These are phyloP conservation scores for Rhodotorula sp. DNA, from an alignment of 1,284 basidiomycete species.

Conservation along the genomic window DNA sequence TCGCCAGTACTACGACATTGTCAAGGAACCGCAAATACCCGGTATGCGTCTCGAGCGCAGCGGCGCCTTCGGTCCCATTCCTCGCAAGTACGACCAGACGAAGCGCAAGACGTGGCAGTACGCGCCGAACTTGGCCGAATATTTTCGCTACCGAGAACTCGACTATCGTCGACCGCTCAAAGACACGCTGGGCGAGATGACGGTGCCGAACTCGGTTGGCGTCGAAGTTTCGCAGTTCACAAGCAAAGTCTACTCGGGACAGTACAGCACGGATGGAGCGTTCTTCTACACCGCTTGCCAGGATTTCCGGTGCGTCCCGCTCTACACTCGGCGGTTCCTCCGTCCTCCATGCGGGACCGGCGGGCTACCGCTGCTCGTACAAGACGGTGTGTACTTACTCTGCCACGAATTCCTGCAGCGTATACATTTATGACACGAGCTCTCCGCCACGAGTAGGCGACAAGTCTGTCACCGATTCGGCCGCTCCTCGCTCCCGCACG, in stretches of 20 bases:
- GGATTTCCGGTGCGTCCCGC: slow-evolving; percentile 59
- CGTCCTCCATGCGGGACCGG: not conserved
- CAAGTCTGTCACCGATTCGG: slow-evolving; percentile 36
- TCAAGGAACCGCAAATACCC: slow-evolving; percentile 63
- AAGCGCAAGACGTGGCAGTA: slow-evolving; percentile 18
- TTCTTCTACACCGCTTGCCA: slow-evolving; percentile 42
- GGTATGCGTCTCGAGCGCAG: slow-evolving; percentile 69
- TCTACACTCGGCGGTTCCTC: slow-evolving; percentile 44
- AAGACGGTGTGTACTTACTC: slow-evolving; percentile 40
- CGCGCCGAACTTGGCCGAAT: slow-evolving; percentile 21
- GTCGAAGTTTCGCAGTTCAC: slow-evolving; percentile 79
- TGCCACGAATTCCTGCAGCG: slow-evolving; percentile 21
- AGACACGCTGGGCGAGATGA: slow-evolving; percentile 46
- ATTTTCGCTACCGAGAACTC: slow-evolving; percentile 28
- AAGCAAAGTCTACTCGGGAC: slow-evolving; percentile 84
- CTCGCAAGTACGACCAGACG: slow-evolving; percentile 10
- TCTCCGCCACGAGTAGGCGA: slow-evolving; percentile 51
- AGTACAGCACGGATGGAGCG: slow-evolving; percentile 63
- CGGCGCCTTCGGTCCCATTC: slow-evolving; percentile 76
- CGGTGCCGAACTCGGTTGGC: slow-evolving; percentile 82
- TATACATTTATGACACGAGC: slow-evolving; percentile 72
- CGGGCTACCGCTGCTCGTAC: not conserved
- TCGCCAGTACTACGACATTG: slow-evolving; percentile 35
- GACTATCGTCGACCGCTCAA: slow-evolving; percentile 51
- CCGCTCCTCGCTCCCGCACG: not conserved